Evolutionary conservation across 306 rosid species (phyloP), one percentile per base, ranked within the genome.

Genomic region (Prunus campanulata): DNA sequence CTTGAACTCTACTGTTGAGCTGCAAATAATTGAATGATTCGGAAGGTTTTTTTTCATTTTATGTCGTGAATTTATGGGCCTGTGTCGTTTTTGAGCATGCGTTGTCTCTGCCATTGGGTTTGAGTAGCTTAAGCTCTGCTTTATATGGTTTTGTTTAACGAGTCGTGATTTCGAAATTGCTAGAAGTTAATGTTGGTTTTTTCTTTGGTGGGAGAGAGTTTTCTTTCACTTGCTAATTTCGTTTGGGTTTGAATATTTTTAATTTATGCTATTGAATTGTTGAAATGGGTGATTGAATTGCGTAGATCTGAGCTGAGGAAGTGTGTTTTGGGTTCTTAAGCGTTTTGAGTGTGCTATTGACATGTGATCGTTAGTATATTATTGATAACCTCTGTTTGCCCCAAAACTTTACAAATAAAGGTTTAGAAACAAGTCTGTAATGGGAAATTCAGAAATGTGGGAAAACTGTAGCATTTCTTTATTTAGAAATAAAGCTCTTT

Each of bases 261-360:
- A 25, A 42, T 42, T 75, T 59, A 46, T 49, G 67, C 29, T 11
- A 57, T 74, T 59, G 76, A 61, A 35, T 83, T 24, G 84, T 32
- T 47, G 55, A 11, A n/a, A 71, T 57, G 86, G 70, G 64, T 75
- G 75, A 47, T 61, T 86, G 44, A 82, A 55, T 72, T 79, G 61
- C 20, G 49, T 82, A 59, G 93, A 88, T 90, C 90, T 88, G 85
- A 77, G 74, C 66, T 48, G 70, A 52, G 64, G 9, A 72, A 60
- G 39, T 57, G 49, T 83, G 77, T n/a, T 67, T 77, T 66, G 66
- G 77, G 70, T 66, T 78, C 22, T 74, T 46, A 32, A 57, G 84
- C 71, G 22, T 49, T 57, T 85, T 74, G 71, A 63, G 60, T 60
- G 46, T 63, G 46, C 18, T 25, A 19, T 42, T 25, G 46, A 50